phyloP scores from a whole-genome alignment of 2,329 filamentous ascomycete species.

The Verticillium klebahnii region DNA sequence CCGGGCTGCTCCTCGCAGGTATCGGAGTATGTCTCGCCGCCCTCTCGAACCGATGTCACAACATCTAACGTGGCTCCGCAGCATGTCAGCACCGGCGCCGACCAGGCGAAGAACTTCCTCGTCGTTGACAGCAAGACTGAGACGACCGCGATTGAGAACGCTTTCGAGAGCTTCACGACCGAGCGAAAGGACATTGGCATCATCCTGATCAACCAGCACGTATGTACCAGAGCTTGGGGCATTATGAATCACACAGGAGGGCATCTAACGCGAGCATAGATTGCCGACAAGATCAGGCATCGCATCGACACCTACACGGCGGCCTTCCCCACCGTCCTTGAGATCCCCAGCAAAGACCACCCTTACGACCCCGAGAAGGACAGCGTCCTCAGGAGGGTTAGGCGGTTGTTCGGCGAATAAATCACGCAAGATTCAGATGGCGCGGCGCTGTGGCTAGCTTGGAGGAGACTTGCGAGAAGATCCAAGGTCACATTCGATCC shows the following conservation, averaged over 20 bases:
- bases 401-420: conserved; percentile 64
- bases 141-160: conserved; percentile 77
- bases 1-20: conserved; percentile 88
- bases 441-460: not conserved
- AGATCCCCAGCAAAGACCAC: conserved; percentile 98
- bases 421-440: not conserved
- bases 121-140: conserved; percentile 95
- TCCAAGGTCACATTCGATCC: not conserved
- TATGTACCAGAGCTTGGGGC: conserved; percentile 36
- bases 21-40: conserved; percentile 65
- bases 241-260: not conserved
- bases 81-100: conserved; percentile 87
- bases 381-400: conserved; percentile 86
- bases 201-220: conserved; percentile 95
- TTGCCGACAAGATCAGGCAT: conserved; percentile 90
- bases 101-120: conserved; percentile 95
- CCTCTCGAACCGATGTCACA: not conserved
- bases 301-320: conserved; percentile 88
- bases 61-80: conserved; percentile 30
- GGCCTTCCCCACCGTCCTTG: conserved; percentile 91
- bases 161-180: conserved; percentile 84
- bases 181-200: conserved; percentile 96
- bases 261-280: conserved; percentile 47
- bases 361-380: conserved; percentile 99
- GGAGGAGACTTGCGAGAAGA: not conserved